Conservation (phyloP, 768 basidiomycete species). For the Termitomyces sp. region DNA sequence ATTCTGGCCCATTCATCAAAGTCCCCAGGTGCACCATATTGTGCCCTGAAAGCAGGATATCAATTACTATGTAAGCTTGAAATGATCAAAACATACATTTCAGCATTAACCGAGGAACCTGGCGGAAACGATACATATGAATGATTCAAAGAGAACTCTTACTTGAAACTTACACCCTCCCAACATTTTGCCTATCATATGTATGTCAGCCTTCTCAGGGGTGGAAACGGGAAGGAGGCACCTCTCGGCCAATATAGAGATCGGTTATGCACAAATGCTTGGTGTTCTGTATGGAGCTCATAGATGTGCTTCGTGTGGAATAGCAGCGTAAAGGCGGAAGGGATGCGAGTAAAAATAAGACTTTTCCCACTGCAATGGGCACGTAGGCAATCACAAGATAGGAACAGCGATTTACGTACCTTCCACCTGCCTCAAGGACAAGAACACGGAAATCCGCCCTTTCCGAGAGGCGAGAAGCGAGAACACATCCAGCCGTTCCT, state of each 20-base stretch:
- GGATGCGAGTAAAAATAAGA: constrained; percentile 36
- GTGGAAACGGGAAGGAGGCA: constrained; percentile 18
- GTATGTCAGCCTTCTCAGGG: not conserved
- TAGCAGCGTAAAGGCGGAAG: constrained; percentile 36
- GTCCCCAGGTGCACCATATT: constrained; percentile 63
- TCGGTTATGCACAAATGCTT: constrained; percentile 40
- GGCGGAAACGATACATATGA: not conserved
- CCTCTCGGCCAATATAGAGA: constrained; percentile 65
- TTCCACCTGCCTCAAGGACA: constrained; percentile 55
- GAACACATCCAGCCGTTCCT: constrained; percentile 61
- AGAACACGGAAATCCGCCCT: constrained; percentile 49
- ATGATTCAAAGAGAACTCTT: not conserved
- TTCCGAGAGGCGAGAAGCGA: constrained; percentile 56
- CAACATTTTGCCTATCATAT: constrained; percentile 50
- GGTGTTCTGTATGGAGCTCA: constrained; percentile 51
- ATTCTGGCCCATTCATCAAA: constrained; percentile 62
- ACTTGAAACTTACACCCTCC: constrained; percentile 56
- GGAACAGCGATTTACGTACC: constrained; percentile 30
- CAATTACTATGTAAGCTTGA: not conserved
- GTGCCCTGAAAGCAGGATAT: constrained; percentile 34
- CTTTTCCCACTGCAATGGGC: constrained; percentile 34
- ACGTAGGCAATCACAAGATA: not conserved
- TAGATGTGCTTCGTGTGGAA: constrained; percentile 47
- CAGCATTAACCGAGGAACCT: constrained; percentile 66
- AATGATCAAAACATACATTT: constrained; percentile 27